Percentiles rank a stretch among this genome's conserved stretches.
Conservation (phyloP, 73 alveolate genomes). For the Stentor coeruleus region DNA sequence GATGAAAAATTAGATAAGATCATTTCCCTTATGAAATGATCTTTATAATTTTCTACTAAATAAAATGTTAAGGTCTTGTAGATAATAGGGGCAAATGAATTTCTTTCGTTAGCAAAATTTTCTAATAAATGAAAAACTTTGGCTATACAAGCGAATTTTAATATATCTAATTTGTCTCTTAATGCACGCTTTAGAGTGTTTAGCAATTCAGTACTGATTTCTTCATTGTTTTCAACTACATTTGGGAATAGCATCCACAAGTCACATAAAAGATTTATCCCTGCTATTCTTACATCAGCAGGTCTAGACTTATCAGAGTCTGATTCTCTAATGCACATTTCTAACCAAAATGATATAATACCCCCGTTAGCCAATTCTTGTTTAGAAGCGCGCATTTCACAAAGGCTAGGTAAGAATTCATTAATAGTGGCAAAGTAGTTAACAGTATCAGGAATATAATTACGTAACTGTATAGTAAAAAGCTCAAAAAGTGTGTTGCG, state of each 20-base stretch:
- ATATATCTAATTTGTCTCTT: conserved; percentile 57
- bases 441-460: conserved; percentile 36
- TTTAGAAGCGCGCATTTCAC: conserved; percentile 37
- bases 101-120: conserved; percentile 77
- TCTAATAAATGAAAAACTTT: conserved; percentile 61
- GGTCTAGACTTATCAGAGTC: conserved; percentile 67
- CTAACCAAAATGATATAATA: conserved; percentile 67
- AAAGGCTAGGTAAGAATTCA: conserved; percentile 40
- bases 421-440: conserved; percentile 39
- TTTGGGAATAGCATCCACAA: conserved; percentile 65
- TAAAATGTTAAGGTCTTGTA: conserved; percentile 87
- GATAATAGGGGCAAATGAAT: conserved; percentile 88
- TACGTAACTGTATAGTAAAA: conserved; percentile 42
- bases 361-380: conserved; percentile 55
- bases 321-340: conserved; percentile 48
- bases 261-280: conserved; percentile 63
- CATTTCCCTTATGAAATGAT: conserved; percentile 78
- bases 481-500: conserved; percentile 31
- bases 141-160: conserved; percentile 52
- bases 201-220: conserved; percentile 43
- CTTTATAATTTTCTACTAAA: conserved; percentile 89
- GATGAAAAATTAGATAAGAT: conserved; percentile 78
- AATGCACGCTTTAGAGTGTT: conserved; percentile 53
- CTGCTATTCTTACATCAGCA: conserved; percentile 56
- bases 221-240: conserved; percentile 56